phyloP scores from a whole-genome alignment of 495 filamentous ascomycete species.

The Xanthoparmelia taractica region DNA sequence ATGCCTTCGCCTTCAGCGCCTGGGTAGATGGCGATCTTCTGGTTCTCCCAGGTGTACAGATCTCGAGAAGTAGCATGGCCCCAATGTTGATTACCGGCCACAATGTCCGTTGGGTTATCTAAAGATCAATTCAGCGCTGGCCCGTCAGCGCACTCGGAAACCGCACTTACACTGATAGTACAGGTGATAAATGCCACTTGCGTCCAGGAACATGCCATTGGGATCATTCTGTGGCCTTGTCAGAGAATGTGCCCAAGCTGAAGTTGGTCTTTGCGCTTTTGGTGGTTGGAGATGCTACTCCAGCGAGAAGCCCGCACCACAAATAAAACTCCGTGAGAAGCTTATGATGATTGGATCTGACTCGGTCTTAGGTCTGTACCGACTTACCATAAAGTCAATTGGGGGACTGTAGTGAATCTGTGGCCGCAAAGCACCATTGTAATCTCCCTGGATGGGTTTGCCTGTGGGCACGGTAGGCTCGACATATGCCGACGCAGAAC shows the following conservation, averaged over 20 bases:
- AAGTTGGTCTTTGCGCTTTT: neutral
- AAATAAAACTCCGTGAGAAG: neutral
- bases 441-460: slow-evolving; percentile 34
- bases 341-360: neutral
- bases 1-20: slow-evolving; percentile 41
- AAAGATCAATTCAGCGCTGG: slow-evolving; percentile 6
- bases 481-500: slow-evolving; percentile 22
- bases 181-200: slow-evolving; percentile 43
- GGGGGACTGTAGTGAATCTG: slow-evolving; percentile 50
- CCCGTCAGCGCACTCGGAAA: neutral
- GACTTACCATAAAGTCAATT: slow-evolving; percentile 41
- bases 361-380: neutral
- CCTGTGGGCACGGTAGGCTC: slow-evolving; percentile 35
- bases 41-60: slow-evolving; percentile 47
- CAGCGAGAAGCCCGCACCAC: neutral
- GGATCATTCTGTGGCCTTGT: slow-evolving; percentile 42
- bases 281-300: neutral
- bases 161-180: slow-evolving; percentile 43
- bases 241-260: neutral
- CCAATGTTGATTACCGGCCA: slow-evolving; percentile 49
- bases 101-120: slow-evolving; percentile 41
- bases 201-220: slow-evolving; percentile 47
- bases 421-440: slow-evolving; percentile 40
- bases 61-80: slow-evolving; percentile 46
- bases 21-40: slow-evolving; percentile 45